A percentile compares a stretch with the other conserved stretches of the same genome.
Evolutionary conservation across 2,329 filamentous ascomycete species (phyloP).

Genomic region (Beauveria australis): DNA sequence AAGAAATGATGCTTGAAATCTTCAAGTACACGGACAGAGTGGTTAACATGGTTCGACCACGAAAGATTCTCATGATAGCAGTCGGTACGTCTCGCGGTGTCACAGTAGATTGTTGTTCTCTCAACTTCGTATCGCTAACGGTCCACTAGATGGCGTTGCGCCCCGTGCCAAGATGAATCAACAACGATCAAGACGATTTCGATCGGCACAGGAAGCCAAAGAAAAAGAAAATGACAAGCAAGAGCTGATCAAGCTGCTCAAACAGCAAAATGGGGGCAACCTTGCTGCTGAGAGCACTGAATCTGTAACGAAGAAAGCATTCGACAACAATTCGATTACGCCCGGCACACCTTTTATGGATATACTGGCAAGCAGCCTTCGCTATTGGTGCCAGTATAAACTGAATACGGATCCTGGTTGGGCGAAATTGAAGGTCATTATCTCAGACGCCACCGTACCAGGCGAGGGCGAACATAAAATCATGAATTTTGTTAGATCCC

Average conservation of each 20-base stretch:
- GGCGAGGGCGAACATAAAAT: constrained; percentile 99
- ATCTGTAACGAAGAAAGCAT: constrained; percentile 73
- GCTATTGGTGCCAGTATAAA: constrained; percentile 97
- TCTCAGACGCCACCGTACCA: constrained; percentile 94
- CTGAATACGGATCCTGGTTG: constrained; percentile 93
- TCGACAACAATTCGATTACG: constrained; percentile 82
- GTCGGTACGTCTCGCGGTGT: constrained; percentile 55
- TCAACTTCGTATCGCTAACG: constrained; percentile 19
- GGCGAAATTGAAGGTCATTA: constrained; percentile 94
- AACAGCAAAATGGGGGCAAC: constrained; percentile 63
- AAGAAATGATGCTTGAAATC: constrained; percentile 98
- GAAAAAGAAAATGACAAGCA: constrained; percentile 90
- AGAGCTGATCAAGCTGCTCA: constrained; percentile 77
- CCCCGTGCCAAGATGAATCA: constrained; percentile 99
- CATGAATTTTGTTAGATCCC: constrained; percentile 95
- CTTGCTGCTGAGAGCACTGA: constrained; percentile 54
- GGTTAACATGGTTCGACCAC: constrained; percentile 94
- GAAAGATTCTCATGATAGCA: constrained; percentile 94
- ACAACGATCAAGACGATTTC: constrained; percentile 90
- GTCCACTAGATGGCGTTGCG: constrained; percentile 72
- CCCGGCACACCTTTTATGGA: constrained; percentile 99
- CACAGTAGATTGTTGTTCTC: not conserved
- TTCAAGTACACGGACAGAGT: constrained; percentile 99
- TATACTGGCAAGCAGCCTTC: constrained; percentile 77
- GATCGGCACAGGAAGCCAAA: constrained; percentile 85